Evolutionary conservation across 305 asterid species (phyloP), one percentile per base, ranked within the genome.

Genomic region (Galium porrigens): DNA sequence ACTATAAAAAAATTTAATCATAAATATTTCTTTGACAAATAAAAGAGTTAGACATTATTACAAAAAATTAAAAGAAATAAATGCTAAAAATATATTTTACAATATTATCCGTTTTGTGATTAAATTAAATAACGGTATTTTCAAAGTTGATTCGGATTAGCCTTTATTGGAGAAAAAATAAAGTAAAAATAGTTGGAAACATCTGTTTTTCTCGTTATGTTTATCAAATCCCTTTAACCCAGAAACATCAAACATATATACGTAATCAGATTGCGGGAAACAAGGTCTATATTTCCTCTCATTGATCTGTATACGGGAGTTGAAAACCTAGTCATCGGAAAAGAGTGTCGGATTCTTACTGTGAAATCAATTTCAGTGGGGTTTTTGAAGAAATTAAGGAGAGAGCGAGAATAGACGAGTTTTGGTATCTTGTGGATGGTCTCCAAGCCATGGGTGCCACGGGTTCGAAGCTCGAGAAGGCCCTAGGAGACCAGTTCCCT

Each of bases 381-480:
- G 18, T 14, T 44, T 44, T 44, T 3, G 58, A 20, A 17, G 48
- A 17, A 39, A 20, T 6, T 0, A n/a, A 61, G 44, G 9, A n/a
- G 48, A 36, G 4, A 22, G 42, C 58, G 29, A 74, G 75, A 67
- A 81, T 83, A 83, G 85, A 81, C 76, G 86, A 81, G 67, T 76
- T 79, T 71, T 81, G 83, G 86, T 83, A 76, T 61, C 67, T 80
- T 65, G 80, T 83, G 44, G 88, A 81, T 74, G 88, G 86, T 76
- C 68, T 69, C 73, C 73, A 64, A 44, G 70, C 65, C 58, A 88
- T 89, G 94, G 95, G 97, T 71, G 92, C 84, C 63, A 73, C 91
- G 72, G 94, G 95, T 74, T 87, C 97, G 46, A 89, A 84, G 79
- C 83, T 89, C 63, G 97, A 89, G 80, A 89, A 87, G 73, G 95